Percentiles rank a stretch among this genome's conserved stretches.
Evolutionary conservation across 805 yeast species (phyloP).

Genomic region (Kurtzmaniella fragi): DNA sequence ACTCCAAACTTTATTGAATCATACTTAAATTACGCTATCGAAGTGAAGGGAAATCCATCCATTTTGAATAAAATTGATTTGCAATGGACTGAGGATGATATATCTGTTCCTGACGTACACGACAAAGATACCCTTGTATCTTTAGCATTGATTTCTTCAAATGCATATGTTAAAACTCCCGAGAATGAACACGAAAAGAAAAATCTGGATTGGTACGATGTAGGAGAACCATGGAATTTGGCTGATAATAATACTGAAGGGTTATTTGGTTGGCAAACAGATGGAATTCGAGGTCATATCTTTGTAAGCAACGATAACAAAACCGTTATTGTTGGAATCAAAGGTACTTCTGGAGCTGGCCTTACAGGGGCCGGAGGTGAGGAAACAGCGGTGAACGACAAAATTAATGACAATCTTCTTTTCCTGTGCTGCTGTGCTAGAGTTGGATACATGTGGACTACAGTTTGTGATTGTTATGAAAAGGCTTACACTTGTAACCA

Average conservation of each 20-base stretch:
- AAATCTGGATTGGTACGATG: slow-evolving; percentile 82
- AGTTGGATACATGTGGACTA: slow-evolving; percentile 84
- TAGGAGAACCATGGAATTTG: slow-evolving; percentile 40
- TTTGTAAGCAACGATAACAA: slow-evolving; percentile 57
- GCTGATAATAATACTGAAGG: slow-evolving; percentile 54
- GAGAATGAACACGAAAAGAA: slow-evolving; percentile 40
- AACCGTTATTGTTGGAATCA: slow-evolving; percentile 72
- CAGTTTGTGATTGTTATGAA: slow-evolving; percentile 91
- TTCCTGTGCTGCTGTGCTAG: slow-evolving; percentile 97
- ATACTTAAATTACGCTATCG: slow-evolving; percentile 53
- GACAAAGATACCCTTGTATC: slow-evolving; percentile 71
- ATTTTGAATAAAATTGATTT: slow-evolving; percentile 35
- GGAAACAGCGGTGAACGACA: slow-evolving; percentile 79
- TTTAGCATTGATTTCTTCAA: slow-evolving; percentile 80
- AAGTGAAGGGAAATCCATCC: slow-evolving; percentile 33
- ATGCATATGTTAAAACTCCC: slow-evolving; percentile 84
- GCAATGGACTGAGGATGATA: slow-evolving; percentile 60
- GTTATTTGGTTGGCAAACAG: slow-evolving; percentile 84
- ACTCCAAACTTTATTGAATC: slow-evolving; percentile 62
- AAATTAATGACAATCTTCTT: slow-evolving; percentile 77
- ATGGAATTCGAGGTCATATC: slow-evolving; percentile 87
- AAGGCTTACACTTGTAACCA: slow-evolving; percentile 85
- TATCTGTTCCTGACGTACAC: slow-evolving; percentile 65
- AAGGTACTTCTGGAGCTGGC: slow-evolving; percentile 87
- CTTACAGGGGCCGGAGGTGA: slow-evolving; percentile 43